Percentiles rank a stretch among this genome's conserved stretches.
phyloP scores from a whole-genome alignment of 768 basidiomycete species.

The Mycena maculata region DNA sequence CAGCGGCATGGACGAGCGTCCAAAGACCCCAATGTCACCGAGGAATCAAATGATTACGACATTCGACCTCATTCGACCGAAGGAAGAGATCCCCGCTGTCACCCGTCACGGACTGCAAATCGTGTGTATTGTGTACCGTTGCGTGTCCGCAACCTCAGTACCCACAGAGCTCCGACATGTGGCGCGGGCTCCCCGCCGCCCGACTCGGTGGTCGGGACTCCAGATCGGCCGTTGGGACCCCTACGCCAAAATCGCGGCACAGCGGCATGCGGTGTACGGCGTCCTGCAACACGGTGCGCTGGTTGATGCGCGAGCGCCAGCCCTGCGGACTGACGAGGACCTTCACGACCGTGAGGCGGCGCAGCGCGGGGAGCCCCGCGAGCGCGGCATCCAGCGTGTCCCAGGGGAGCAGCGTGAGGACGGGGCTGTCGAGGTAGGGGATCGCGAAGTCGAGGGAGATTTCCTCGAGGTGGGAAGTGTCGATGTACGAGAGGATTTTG shows the following conservation, averaged over 20 bases:
- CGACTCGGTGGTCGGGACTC: constrained; percentile 18
- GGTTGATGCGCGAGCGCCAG: constrained; percentile 30
- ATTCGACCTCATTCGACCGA: no score
- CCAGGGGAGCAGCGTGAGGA: constrained; percentile 18
- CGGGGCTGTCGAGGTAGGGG: constrained; percentile 27
- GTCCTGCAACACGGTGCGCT: constrained; percentile 16
- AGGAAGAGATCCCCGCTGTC: no score
- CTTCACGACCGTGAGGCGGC: constrained; percentile 20
- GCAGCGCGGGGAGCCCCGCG: constrained; percentile 15
- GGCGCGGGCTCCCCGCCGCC: constrained; percentile 21
- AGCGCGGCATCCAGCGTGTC: constrained; percentile 15
- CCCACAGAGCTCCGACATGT: constrained; percentile 1
- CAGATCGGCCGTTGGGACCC: neutral
- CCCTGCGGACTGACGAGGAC: constrained; percentile 29
- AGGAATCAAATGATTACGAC: no score
- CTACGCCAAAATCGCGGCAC: constrained; percentile 18
- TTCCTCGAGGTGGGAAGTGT: constrained; percentile 6
- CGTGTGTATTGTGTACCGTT: no score
- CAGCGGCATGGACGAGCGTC: no score
- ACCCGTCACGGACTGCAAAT: no score
- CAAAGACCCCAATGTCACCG: no score
- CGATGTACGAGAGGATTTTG: constrained; percentile 12
- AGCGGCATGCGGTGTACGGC: constrained; percentile 17
- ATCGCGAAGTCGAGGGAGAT: constrained; percentile 30
- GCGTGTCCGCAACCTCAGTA: constrained; percentile 6